These are phyloP conservation scores for Spirogloea muscicola DNA, from an alignment of 139 green algal genomes.

Conservation along the genomic window DNA sequence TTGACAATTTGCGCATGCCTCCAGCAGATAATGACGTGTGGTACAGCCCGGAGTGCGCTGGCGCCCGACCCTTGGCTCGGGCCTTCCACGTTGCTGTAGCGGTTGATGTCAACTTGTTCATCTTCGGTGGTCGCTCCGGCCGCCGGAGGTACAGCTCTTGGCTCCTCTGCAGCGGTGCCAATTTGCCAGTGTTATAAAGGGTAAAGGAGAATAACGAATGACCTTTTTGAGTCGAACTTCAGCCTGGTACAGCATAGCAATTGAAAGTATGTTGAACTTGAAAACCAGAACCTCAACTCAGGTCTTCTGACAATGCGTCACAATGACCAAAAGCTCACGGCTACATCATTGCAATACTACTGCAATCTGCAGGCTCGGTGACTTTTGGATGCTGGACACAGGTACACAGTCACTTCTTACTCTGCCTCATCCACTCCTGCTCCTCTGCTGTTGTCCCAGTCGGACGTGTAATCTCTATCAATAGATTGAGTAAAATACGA, in stretches of 20 bases:
- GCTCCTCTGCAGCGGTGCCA: too few relatives aligned
- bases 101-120: slow-evolving; percentile 24
- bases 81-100: slow-evolving; percentile 35
- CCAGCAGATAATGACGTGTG: slow-evolving; percentile 17
- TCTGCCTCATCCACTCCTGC: too few relatives aligned
- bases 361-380: slow-evolving; percentile 21
- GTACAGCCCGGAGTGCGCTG: slow-evolving; percentile 23
- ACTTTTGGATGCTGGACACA: slow-evolving; percentile 42
- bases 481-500: too few relatives aligned
- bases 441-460: neutral
- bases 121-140: slow-evolving; percentile 28
- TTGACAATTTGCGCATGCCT: too few relatives aligned
- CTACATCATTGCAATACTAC: too few relatives aligned
- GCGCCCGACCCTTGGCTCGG: slow-evolving; percentile 5
- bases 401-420: neutral
- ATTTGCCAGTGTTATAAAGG: too few relatives aligned
- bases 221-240: neutral
- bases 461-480: neutral
- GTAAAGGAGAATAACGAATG: neutral
- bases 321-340: neutral
- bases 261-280: neutral
- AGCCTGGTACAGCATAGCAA: neutral
- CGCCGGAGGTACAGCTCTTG: neutral
- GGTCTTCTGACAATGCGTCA: neutral
- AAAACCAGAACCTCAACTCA: neutral